Evolutionary conservation across 352 stramenopile species (phyloP).

Genomic region (Plasmopara halstedii): DNA sequence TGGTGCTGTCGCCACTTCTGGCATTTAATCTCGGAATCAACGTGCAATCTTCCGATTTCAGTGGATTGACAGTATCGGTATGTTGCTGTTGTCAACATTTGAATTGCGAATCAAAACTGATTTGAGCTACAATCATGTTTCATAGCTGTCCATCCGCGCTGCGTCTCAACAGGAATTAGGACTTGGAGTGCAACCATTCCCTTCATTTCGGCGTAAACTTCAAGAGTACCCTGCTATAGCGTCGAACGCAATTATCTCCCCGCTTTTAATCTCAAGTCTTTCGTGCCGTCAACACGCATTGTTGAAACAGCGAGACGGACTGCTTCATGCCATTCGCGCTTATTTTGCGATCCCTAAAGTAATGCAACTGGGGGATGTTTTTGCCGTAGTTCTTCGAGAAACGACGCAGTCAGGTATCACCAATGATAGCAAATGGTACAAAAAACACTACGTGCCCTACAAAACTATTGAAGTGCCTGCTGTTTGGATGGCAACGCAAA

Average conservation of each 20-base stretch:
- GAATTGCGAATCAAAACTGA: too few species aligned
- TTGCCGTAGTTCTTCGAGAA: conserved; percentile 52
- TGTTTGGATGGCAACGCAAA: conserved; percentile 19
- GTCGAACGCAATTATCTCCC: conserved; percentile 53
- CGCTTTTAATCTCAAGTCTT: conserved; percentile 52
- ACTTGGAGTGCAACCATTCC: conserved; percentile 13
- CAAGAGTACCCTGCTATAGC: conserved; percentile 47
- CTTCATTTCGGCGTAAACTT: conserved; percentile 37
- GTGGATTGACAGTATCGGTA: conserved; percentile 25
- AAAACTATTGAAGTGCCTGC: conserved; percentile 35
- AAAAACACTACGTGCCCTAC: conserved; percentile 27
- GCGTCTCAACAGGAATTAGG: conserved; percentile 42
- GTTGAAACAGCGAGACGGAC: conserved; percentile 47
- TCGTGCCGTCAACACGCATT: conserved; percentile 46
- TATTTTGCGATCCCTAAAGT: conserved; percentile 55
- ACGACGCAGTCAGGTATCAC: conserved; percentile 21
- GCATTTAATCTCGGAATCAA: conserved; percentile 69
- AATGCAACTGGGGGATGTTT: conserved; percentile 60
- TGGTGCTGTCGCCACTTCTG: conserved; percentile 58
- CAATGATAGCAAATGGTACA: conserved; percentile 15
- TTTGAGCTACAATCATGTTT: not conserved
- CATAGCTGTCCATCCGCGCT: conserved; percentile 31
- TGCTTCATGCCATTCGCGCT: conserved; percentile 48
- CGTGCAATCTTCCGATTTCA: conserved; percentile 25
- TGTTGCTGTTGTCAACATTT: not conserved